Evolutionary conservation across 2,329 filamentous ascomycete genomes (phyloP).

Genomic region (Fusarium coicis): DNA sequence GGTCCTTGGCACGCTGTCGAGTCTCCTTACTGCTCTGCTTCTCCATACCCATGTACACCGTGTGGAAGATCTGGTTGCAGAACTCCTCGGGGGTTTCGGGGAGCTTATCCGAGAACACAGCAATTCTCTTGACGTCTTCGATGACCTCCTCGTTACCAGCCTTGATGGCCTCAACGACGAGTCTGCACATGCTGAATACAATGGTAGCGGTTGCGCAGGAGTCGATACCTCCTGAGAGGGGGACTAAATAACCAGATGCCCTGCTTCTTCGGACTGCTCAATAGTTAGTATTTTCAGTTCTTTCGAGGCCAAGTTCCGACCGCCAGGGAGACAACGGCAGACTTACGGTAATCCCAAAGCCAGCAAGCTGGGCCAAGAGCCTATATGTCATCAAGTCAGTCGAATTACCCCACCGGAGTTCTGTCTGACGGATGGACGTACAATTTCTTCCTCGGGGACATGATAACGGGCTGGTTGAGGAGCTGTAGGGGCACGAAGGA

Average conservation of each 20-base stretch:
- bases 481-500: slow-evolving; percentile 45
- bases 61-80: slow-evolving; percentile 52
- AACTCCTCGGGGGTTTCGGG: slow-evolving; percentile 69
- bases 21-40: slow-evolving; percentile 75
- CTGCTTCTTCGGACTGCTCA: slow-evolving; percentile 23
- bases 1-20: slow-evolving; percentile 69
- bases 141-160: slow-evolving; percentile 46
- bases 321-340: neutral
- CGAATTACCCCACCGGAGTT: neutral
- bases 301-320: neutral
- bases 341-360: slow-evolving; percentile 30
- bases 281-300: neutral
- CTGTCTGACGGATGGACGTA: neutral
- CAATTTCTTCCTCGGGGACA: slow-evolving; percentile 40
- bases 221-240: slow-evolving; percentile 38
- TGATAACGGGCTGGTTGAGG: slow-evolving; percentile 34
- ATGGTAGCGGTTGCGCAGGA: slow-evolving; percentile 40
- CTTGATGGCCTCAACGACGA: slow-evolving; percentile 52
- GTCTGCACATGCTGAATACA: slow-evolving; percentile 63
- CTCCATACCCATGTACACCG: slow-evolving; percentile 70
- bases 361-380: slow-evolving; percentile 29
- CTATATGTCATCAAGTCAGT: slow-evolving; percentile 1
- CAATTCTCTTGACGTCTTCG: slow-evolving; percentile 49
- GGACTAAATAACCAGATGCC: slow-evolving; percentile 16
- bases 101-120: slow-evolving; percentile 44